Evolutionary conservation across 352 stramenopile species (phyloP).

Genomic region (Sclerospora graminicola): DNA sequence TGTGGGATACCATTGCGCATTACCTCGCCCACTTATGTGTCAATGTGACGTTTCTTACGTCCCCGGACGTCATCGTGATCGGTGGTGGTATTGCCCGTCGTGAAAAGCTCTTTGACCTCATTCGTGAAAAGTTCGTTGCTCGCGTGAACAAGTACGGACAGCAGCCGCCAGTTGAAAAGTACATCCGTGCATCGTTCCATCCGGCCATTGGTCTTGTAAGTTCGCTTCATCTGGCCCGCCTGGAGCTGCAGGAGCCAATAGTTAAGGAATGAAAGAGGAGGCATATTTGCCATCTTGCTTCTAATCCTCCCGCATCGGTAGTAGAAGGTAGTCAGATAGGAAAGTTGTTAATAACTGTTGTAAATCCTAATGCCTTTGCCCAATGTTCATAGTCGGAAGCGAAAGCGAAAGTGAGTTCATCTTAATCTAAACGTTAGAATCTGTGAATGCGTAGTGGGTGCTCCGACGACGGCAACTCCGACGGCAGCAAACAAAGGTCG

Average conservation of each 20-base stretch:
- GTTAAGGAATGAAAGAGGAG: neutral
- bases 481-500: too few relatives aligned
- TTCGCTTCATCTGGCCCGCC: constrained; percentile 67
- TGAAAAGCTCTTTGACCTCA: constrained; percentile 69
- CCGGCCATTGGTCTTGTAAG: constrained; percentile 73
- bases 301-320: constrained; percentile 7
- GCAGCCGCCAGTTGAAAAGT: constrained; percentile 58
- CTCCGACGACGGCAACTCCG: too few relatives aligned
- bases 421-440: too few relatives aligned
- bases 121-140: constrained; percentile 71
- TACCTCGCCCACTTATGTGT: constrained; percentile 92
- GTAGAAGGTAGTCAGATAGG: constrained; percentile 21
- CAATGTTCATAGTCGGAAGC: too few relatives aligned
- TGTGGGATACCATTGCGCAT: constrained; percentile 93
- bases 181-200: constrained; percentile 82
- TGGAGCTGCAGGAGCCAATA: constrained; percentile 33
- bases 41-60: constrained; percentile 89
- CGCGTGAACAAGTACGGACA: constrained; percentile 72
- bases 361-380: too few relatives aligned
- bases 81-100: constrained; percentile 92
- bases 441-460: too few relatives aligned
- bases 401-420: too few relatives aligned
- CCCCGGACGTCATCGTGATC: constrained; percentile 92
- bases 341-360: too few relatives aligned
- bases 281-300: neutral